Conservation (phyloP, 2,329 filamentous ascomycete genomes). For the Ophiosphaerella korrae region DNA sequence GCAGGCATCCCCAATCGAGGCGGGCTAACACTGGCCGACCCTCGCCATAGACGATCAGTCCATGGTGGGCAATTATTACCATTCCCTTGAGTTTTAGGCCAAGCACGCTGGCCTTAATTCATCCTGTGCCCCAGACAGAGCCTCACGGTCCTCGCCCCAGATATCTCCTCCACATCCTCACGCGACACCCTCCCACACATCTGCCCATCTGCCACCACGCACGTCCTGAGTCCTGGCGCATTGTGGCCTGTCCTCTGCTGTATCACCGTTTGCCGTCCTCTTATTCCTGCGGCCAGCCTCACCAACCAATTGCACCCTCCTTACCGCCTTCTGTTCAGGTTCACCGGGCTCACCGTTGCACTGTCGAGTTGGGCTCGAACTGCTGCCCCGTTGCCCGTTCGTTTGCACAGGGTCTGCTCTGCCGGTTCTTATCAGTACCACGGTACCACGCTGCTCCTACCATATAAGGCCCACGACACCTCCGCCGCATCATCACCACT, state of each 20-base stretch:
- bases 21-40: background rate
- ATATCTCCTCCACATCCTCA: conserved; percentile 17
- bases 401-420: conserved; percentile 14
- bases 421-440: conserved; percentile 21
- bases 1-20: background rate
- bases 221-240: background rate
- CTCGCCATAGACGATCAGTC: background rate
- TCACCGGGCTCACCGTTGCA: conserved; percentile 16
- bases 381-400: conserved; percentile 9
- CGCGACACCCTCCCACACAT: conserved; percentile 8
- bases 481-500: background rate
- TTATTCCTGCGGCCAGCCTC: conserved; percentile 35
- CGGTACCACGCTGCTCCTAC: conserved; percentile 16
- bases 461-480: no score
- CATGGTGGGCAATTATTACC: conserved; percentile 10
- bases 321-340: conserved; percentile 19
- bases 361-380: conserved; percentile 21
- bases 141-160: conserved; percentile 22
- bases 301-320: conserved; percentile 39
- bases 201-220: conserved; percentile 11
- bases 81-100: background rate
- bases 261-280: conserved; percentile 36
- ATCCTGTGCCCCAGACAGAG: conserved; percentile 3
- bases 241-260: conserved; percentile 35
- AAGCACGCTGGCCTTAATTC: conserved; percentile 18